Percentiles rank a stretch among this genome's conserved stretches.
phyloP scores from a whole-genome alignment of 2,329 filamentous ascomycete species.

The Botrytis medusae region DNA sequence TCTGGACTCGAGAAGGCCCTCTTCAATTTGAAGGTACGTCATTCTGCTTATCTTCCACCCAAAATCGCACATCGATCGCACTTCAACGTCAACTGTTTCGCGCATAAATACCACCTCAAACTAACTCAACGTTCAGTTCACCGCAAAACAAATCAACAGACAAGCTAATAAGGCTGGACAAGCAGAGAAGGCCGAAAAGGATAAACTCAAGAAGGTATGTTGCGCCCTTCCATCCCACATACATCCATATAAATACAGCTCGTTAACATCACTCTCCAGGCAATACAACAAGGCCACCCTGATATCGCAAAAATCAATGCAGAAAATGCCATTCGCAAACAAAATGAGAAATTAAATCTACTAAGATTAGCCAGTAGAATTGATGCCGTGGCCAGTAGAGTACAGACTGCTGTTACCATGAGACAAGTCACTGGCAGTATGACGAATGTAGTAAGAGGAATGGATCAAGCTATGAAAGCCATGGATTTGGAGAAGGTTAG shows the following conservation, averaged over 20 bases:
- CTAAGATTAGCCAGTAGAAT: constrained; percentile 56
- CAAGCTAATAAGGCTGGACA: constrained; percentile 62
- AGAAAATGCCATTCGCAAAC: constrained; percentile 62
- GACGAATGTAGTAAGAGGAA: constrained; percentile 61
- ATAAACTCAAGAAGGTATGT: constrained; percentile 58
- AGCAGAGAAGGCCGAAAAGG: constrained; percentile 59
- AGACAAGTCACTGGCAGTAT: constrained; percentile 59
- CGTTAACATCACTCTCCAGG: constrained; percentile 41
- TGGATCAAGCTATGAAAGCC: constrained; percentile 62
- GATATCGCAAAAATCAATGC: constrained; percentile 65
- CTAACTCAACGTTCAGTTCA: constrained; percentile 47
- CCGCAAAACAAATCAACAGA: constrained; percentile 61
- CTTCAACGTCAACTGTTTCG: constrained; percentile 5
- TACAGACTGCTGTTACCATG: constrained; percentile 66
- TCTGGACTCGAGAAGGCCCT: constrained; percentile 61
- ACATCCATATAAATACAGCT: neutral
- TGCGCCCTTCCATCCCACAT: neutral
- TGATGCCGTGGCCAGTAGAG: constrained; percentile 57
- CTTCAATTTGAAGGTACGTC: constrained; percentile 58
- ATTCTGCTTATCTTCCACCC: constrained; percentile 24
- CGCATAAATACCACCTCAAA: constrained; percentile 13
- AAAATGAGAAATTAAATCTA: constrained; percentile 61
- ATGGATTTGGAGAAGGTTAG: constrained; percentile 63
- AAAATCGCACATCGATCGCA: neutral
- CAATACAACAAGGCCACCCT: constrained; percentile 57